phyloP scores from a whole-genome alignment of 305 asterid genomes.

The Caryopteris hybrid region DNA sequence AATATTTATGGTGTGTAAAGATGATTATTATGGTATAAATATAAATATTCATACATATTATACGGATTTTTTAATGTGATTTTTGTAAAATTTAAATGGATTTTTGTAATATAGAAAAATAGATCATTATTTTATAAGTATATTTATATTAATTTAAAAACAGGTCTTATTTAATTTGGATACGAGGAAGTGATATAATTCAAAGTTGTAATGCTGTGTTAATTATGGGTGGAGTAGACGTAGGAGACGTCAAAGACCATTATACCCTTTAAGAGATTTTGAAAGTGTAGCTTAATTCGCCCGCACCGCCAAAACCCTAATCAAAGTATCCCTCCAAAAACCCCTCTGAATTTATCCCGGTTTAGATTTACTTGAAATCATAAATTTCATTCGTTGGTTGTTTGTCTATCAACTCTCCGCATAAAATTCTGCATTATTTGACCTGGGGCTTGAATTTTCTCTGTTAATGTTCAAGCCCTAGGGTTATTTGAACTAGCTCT shows the following conservation, averaged over 20 bases:
- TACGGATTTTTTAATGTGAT: too few relatives aligned
- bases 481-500: conserved; percentile 3
- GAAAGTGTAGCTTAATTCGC: conserved; percentile 21
- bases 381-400: background rate
- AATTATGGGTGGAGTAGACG: too few relatives aligned
- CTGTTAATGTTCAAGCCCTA: conserved; percentile 19
- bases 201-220: too few relatives aligned
- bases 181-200: too few relatives aligned
- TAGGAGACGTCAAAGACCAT: background rate
- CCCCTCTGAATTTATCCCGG: conserved; percentile 3
- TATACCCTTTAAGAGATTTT: conserved; percentile 7
- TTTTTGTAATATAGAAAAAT: too few relatives aligned
- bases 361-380: background rate
- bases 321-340: conserved; percentile 21
- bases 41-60: too few relatives aligned
- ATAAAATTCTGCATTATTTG: background rate
- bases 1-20: too few relatives aligned
- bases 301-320: conserved; percentile 45
- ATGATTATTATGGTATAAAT: too few relatives aligned
- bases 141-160: too few relatives aligned
- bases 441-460: conserved; percentile 20
- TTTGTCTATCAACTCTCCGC: background rate
- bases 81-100: too few relatives aligned
- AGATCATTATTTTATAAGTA: too few relatives aligned
- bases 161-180: too few relatives aligned